Conservation (phyloP, 148 eudicot genomes). For the Cornus suecica region DNA sequence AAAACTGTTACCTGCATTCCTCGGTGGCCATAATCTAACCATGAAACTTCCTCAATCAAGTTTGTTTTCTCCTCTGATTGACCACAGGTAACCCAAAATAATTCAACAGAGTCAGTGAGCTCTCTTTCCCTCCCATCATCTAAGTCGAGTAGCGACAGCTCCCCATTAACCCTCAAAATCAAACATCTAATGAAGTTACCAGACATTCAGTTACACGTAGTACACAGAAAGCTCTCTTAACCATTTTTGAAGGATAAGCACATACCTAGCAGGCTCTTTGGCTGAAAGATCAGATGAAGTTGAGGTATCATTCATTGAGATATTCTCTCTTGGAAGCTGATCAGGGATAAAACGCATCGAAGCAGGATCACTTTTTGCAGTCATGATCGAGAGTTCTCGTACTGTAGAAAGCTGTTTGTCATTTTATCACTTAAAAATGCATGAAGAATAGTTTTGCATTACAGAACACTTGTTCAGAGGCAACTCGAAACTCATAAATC, state of each 20-base stretch:
- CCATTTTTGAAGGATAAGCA: background rate
- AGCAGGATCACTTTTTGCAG: constrained; percentile 95
- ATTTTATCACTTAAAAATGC: constrained; percentile 97
- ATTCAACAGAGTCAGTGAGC: constrained; percentile 90
- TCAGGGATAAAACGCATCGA: constrained; percentile 94
- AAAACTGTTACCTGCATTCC: constrained; percentile 93
- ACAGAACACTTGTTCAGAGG: constrained; percentile 13
- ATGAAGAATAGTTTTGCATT: constrained; percentile 37
- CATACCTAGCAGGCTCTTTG: constrained; percentile 83
- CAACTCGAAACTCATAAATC: constrained; percentile 4
- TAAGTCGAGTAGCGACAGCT: constrained; percentile 79
- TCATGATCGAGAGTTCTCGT: constrained; percentile 99
- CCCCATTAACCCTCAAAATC: constrained; percentile 84
- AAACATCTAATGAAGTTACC: constrained; percentile 54
- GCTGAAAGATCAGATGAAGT: constrained; percentile 29
- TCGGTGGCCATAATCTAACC: constrained; percentile 97
- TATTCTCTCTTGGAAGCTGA: constrained; percentile 52
- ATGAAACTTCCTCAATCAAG: constrained; percentile 93
- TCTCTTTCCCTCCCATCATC: constrained; percentile 93
- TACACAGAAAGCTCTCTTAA: constrained; percentile 1
- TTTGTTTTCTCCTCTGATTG: constrained; percentile 76
- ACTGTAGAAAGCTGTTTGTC: constrained; percentile 99
- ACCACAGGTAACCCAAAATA: constrained; percentile 98
- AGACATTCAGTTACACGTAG: constrained; percentile 15
- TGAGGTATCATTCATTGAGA: constrained; percentile 32